These are phyloP conservation scores for Chalaropsis thielavioides DNA, from an alignment of 2,329 filamentous ascomycete species.

Conservation along the genomic window DNA sequence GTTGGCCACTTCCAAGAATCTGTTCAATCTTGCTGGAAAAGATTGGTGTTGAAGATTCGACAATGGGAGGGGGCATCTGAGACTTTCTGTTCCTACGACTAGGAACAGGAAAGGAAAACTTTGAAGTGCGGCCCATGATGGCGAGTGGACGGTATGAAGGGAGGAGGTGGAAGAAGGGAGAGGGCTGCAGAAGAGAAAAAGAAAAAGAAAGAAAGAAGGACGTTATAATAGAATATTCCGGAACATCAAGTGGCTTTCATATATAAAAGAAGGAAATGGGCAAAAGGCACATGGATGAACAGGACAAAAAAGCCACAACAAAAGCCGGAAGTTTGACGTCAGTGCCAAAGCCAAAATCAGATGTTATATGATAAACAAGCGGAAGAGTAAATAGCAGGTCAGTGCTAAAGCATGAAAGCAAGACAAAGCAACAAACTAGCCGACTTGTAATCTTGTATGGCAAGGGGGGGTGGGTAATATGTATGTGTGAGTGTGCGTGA, in stretches of 20 bases:
- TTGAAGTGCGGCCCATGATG: slow-evolving; percentile 17
- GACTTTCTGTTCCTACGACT: slow-evolving; percentile 15
- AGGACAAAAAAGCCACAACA: slow-evolving; percentile 5
- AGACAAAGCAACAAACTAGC: slow-evolving; percentile 1
- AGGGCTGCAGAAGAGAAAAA: neutral
- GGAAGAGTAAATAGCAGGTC: neutral
- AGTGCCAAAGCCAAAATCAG: neutral
- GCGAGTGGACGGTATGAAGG: slow-evolving; percentile 1
- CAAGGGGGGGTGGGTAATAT: neutral
- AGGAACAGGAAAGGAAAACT: slow-evolving; percentile 18
- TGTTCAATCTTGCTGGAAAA: slow-evolving; percentile 14
- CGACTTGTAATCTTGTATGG: neutral
- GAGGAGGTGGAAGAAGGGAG: neutral
- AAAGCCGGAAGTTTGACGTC: neutral
- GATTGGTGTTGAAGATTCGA: slow-evolving; percentile 6
- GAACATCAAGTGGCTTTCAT: slow-evolving; percentile 15
- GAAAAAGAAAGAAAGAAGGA: slow-evolving; percentile 5
- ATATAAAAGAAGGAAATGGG: slow-evolving; percentile 13
- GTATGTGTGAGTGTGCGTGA: no score
- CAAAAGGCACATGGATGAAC: slow-evolving; percentile 12
- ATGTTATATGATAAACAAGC: neutral
- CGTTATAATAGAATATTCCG: slow-evolving; percentile 12
- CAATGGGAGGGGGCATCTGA: slow-evolving; percentile 10
- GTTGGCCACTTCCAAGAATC: slow-evolving; percentile 15
- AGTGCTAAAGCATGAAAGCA: slow-evolving; percentile 1